Conservation (phyloP, 2,329 filamentous ascomycete species). For the Fusarium succisae region DNA sequence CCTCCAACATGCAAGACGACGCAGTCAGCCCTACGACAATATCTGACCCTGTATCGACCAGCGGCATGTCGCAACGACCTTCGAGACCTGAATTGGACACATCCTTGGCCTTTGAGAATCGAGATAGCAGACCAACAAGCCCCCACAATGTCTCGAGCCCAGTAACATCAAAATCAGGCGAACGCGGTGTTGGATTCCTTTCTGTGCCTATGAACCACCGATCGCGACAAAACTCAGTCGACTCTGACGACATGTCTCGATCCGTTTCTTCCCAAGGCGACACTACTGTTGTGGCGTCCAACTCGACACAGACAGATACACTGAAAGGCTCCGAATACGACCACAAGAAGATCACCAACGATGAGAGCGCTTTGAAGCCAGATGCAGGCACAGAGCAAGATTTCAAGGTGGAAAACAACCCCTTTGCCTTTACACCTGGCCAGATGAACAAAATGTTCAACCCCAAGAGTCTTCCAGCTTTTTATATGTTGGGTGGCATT, state of each 20-base stretch:
- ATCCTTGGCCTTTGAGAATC: slow-evolving; percentile 71
- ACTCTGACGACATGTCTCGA: slow-evolving; percentile 70
- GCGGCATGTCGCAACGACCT: slow-evolving; percentile 35
- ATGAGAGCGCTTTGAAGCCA: slow-evolving; percentile 75
- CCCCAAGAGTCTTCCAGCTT: slow-evolving; percentile 86
- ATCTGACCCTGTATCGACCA: slow-evolving; percentile 45
- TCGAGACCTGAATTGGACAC: slow-evolving; percentile 57
- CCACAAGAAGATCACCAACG: slow-evolving; percentile 68
- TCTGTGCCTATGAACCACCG: slow-evolving; percentile 69
- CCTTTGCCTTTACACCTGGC: slow-evolving; percentile 85
- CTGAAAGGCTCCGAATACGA: slow-evolving; percentile 50
- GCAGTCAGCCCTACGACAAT: slow-evolving; percentile 52
- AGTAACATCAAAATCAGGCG: slow-evolving; percentile 56
- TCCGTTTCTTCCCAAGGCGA: slow-evolving; percentile 69
- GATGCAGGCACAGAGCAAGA: slow-evolving; percentile 80
- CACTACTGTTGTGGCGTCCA: slow-evolving; percentile 64
- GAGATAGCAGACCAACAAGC: slow-evolving; percentile 73
- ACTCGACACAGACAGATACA: slow-evolving; percentile 56
- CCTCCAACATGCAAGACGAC: slow-evolving; percentile 51
- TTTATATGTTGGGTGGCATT: slow-evolving; percentile 82
- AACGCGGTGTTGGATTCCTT: slow-evolving; percentile 65
- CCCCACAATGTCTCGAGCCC: slow-evolving; percentile 76
- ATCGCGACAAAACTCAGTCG: slow-evolving; percentile 74
- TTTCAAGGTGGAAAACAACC: slow-evolving; percentile 80
- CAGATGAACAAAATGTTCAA: slow-evolving; percentile 89